A percentile compares a stretch with the other conserved stretches of the same genome.
These are phyloP conservation scores for Fomitopsis serialis DNA, from an alignment of 768 basidiomycete species.

Conservation along the genomic window DNA sequence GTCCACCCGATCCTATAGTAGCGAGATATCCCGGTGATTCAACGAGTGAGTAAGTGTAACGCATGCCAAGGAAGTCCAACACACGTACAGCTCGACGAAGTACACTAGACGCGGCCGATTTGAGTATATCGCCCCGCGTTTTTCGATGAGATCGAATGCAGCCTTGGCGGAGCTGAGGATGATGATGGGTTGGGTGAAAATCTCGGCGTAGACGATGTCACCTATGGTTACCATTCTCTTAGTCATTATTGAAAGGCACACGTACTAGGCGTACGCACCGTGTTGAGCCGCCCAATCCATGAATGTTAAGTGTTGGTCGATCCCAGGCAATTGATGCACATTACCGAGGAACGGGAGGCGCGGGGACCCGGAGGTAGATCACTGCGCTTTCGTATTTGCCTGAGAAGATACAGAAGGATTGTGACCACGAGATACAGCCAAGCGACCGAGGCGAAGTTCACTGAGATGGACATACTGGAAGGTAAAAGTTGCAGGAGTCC, in stretches of 20 bases:
- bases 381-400: too few relatives aligned
- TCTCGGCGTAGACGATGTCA: slow-evolving; percentile 11
- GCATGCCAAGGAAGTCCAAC: background rate
- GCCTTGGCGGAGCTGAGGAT: slow-evolving; percentile 21
- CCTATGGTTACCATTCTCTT: slow-evolving; percentile 6
- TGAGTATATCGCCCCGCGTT: slow-evolving; percentile 21
- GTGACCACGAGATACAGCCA: too few relatives aligned
- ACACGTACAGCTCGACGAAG: slow-evolving; percentile 11
- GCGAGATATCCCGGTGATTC: too few relatives aligned
- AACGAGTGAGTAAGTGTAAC: too few relatives aligned
- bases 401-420: too few relatives aligned
- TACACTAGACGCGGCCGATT: slow-evolving; percentile 19
- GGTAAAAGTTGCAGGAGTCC: too few relatives aligned
- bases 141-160: slow-evolving; percentile 23
- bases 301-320: too few relatives aligned
- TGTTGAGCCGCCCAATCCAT: too few relatives aligned
- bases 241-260: too few relatives aligned
- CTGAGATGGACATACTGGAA: too few relatives aligned
- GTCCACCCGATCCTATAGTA: slow-evolving; percentile 14
- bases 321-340: background rate
- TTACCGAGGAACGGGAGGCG: slow-evolving; percentile 2
- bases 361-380: slow-evolving; percentile 2
- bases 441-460: too few relatives aligned
- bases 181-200: slow-evolving; percentile 18
- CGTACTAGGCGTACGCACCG: too few relatives aligned